These are phyloP conservation scores for Lantana camara DNA, from an alignment of 257 asterid species.

Conservation along the genomic window DNA sequence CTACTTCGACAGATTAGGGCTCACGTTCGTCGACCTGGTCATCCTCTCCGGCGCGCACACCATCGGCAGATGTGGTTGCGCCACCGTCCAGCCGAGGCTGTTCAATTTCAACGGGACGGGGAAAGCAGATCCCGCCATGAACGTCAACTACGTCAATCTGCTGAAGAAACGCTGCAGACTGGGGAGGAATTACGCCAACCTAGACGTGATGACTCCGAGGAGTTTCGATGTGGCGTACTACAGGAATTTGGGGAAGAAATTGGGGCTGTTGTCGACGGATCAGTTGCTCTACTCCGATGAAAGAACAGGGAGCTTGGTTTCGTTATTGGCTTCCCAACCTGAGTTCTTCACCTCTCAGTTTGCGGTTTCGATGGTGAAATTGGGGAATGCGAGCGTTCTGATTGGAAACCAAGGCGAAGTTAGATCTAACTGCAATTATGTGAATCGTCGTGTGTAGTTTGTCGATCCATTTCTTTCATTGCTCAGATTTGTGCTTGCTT, in stretches of 20 bases:
- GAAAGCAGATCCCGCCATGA: constrained; percentile 39
- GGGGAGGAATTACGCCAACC: constrained; percentile 25
- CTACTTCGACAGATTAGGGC: constrained; percentile 63
- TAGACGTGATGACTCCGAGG: constrained; percentile 45
- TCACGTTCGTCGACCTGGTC: constrained; percentile 66
- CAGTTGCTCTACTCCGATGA: constrained; percentile 45
- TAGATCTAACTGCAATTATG: constrained; percentile 41
- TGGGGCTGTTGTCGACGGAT: constrained; percentile 45
- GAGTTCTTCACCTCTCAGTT: constrained; percentile 46
- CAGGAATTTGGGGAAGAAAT: constrained; percentile 38
- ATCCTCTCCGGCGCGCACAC: constrained; percentile 81
- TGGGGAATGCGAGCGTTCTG: constrained; percentile 47
- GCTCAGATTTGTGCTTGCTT: too few species aligned
- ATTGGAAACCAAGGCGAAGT: constrained; percentile 42
- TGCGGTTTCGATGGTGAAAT: constrained; percentile 48
- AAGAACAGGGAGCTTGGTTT: constrained; percentile 40
- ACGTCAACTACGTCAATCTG: constrained; percentile 24
- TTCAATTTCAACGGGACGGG: constrained; percentile 38
- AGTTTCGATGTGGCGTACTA: constrained; percentile 46
- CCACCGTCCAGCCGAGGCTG: constrained; percentile 37
- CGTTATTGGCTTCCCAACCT: constrained; percentile 36
- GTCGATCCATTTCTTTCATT: background rate
- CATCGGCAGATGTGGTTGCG: constrained; percentile 44
- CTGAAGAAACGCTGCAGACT: constrained; percentile 34
- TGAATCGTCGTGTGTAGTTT: constrained; percentile 16